Evolutionary conservation across 345 rosid species (phyloP).

Genomic region (Mallotus nudiflorus): DNA sequence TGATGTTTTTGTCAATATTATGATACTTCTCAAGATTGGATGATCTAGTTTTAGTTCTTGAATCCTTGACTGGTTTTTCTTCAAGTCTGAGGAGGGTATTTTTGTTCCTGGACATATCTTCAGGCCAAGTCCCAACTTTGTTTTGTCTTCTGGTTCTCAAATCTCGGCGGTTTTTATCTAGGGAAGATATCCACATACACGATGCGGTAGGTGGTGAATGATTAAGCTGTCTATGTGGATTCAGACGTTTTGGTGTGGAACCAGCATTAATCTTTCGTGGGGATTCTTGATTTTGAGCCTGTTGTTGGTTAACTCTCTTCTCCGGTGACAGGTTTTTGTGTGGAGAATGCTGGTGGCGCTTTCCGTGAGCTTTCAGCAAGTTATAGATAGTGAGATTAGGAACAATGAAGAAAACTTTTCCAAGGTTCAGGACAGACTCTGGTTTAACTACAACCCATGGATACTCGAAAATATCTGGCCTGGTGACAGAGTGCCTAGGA

Average conservation of each 20-base stretch:
- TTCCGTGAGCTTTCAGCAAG: slow-evolving; percentile 33
- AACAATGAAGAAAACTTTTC: slow-evolving; percentile 47
- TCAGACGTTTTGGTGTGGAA: slow-evolving; percentile 26
- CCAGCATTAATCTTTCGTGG: slow-evolving; percentile 4
- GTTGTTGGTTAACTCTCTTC: not conserved
- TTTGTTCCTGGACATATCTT: slow-evolving; percentile 12
- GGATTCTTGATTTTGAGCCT: not conserved
- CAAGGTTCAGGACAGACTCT: slow-evolving; percentile 32
- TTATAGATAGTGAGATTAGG: slow-evolving; percentile 38
- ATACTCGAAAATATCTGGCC: slow-evolving; percentile 46
- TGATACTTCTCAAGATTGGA: not conserved
- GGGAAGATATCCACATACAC: slow-evolving; percentile 5
- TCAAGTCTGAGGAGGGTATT: slow-evolving; percentile 10
- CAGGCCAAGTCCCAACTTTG: slow-evolving; percentile 23
- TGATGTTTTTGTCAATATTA: not conserved
- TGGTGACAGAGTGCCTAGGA: slow-evolving; percentile 51
- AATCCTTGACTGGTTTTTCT: slow-evolving; percentile 5
- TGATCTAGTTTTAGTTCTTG: not conserved
- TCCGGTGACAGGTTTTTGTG: slow-evolving; percentile 9
- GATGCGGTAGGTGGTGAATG: slow-evolving; percentile 12
- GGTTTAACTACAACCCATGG: slow-evolving; percentile 55
- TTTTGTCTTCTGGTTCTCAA: slow-evolving; percentile 8
- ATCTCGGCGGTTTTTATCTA: slow-evolving; percentile 1
- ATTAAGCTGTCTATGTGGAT: slow-evolving; percentile 2
- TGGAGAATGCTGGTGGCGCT: slow-evolving; percentile 6